Percentiles rank a stretch among this genome's conserved stretches.
These are phyloP conservation scores for Kwoniella sp. DNA, from an alignment of 768 basidiomycete genomes.

Conservation along the genomic window DNA sequence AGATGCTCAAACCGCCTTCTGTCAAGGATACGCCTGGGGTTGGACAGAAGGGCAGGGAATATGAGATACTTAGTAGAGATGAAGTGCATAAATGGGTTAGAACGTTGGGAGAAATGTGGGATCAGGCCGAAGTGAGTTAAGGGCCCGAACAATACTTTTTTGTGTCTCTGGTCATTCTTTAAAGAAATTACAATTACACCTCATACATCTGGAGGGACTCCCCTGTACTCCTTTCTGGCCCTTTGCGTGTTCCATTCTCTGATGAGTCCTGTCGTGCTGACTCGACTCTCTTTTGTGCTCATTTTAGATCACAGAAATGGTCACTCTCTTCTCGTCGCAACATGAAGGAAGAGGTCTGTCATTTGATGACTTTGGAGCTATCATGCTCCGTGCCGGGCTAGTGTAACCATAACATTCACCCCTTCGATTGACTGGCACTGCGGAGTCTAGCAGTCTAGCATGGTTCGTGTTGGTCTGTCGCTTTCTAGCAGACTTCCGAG, in stretches of 20 bases:
- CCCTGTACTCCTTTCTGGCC: no score
- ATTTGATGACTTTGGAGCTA: constrained; percentile 52
- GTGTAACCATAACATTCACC: constrained; percentile 26
- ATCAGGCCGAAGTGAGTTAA: constrained; percentile 50
- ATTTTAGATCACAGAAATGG: constrained; percentile 55
- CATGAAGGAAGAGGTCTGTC: constrained; percentile 49
- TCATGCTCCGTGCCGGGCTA: constrained; percentile 49
- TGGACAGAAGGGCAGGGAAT: constrained; percentile 2
- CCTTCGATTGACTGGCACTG: no score
- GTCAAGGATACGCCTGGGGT: constrained; percentile 7
- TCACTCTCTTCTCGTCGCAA: constrained; percentile 53
- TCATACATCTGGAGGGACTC: no score
- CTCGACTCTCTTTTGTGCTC: no score
- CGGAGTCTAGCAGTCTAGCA: no score
- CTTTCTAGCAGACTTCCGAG: no score
- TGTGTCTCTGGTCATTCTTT: no score
- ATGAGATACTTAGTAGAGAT: constrained; percentile 39
- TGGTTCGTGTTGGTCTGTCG: no score
- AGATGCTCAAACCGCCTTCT: constrained; percentile 39
- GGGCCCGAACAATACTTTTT: no score
- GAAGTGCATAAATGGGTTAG: constrained; percentile 49
- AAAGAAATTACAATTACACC: no score
- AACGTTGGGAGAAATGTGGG: constrained; percentile 52
- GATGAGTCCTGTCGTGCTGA: no score
- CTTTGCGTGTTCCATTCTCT: no score